These are phyloP conservation scores for Dinochytrium kinnereticum DNA, from an alignment of 371 early-diverging fungal genomes.

Conservation along the genomic window DNA sequence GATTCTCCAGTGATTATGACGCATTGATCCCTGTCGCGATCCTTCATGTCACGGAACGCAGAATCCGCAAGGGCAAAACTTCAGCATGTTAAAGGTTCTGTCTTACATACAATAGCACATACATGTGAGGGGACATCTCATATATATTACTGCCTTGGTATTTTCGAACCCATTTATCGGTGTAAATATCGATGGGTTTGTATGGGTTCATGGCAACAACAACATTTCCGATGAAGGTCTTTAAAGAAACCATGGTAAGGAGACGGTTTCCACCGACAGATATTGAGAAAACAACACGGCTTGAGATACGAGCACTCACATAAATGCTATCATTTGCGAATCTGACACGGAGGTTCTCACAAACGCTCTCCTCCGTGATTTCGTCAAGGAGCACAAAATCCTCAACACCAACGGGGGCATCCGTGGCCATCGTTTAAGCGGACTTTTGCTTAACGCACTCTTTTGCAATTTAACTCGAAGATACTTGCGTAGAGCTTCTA, in stretches of 20 bases:
- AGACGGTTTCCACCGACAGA: background rate
- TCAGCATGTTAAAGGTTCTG: background rate
- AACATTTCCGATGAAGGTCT: slow-evolving; percentile 41
- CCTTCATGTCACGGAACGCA: slow-evolving; percentile 27
- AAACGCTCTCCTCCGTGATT: slow-evolving; percentile 22
- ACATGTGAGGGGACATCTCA: slow-evolving; percentile 41
- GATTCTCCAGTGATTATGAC: slow-evolving; percentile 70
- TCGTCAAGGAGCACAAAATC: slow-evolving; percentile 33
- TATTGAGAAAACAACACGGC: too few relatives aligned
- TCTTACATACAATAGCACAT: slow-evolving; percentile 5
- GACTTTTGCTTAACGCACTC: too few relatives aligned
- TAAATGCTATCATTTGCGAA: slow-evolving; percentile 18
- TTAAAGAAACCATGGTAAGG: background rate
- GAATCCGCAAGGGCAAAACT: slow-evolving; percentile 16
- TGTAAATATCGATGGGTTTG: slow-evolving; percentile 30
- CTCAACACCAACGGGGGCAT: slow-evolving; percentile 15
- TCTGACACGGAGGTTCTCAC: slow-evolving; percentile 24
- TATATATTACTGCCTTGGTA: slow-evolving; percentile 32
- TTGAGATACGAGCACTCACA: too few relatives aligned
- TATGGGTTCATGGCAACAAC: slow-evolving; percentile 43
- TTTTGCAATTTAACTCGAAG: too few relatives aligned
- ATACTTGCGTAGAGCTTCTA: too few relatives aligned
- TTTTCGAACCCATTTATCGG: slow-evolving; percentile 17
- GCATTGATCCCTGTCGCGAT: slow-evolving; percentile 23
- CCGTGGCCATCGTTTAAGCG: slow-evolving; percentile 11